Evolutionary conservation across 768 basidiomycete species (phyloP), one percentile per base, ranked within the genome.

Genomic region (Rhizopogon sp.): DNA sequence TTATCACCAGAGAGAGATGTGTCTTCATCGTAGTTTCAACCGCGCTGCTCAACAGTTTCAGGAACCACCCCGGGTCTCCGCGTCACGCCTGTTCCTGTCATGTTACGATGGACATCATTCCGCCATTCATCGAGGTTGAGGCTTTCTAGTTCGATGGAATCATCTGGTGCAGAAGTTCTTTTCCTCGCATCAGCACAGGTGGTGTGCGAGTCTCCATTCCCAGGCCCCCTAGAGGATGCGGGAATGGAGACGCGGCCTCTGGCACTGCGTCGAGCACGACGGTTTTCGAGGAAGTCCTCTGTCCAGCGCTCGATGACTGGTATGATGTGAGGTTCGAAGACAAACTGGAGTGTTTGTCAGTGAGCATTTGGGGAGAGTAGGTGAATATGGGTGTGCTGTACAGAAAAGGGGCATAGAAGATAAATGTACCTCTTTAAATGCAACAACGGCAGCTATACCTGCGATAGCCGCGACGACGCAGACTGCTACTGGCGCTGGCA

Each of bases 281-380:
- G 67, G 31, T 62, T 33, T 9, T 33, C 31, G 31, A 33, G 31
- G 9, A 7, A 33, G 31, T 62, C 61, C 60, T 74, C 70, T 1
- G 66, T 66, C 69, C 73, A 72, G 46, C 66, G 71, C 71, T 83
- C 84, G 31, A 88, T 43, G 42, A 71, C 75, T 0, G 85, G 85
- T 17, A 83, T 83, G 55, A 88, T 76, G 56, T 86, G 84, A 9
- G 85, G 85, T 58, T 85, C 84, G 55, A 85, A 87, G 29, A 88
- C 79, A 53, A 83, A 82, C 86, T 88, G 55, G 20, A 35, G 20
- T 52, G 29, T 40, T 5, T 6, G 22, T 49, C 17, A 31, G 20
- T 43, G 14, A 20, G 31, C 31, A 0, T 5, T 16, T 47, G 3
- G 11, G 14, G 28, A 49, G 22, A 33, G 20, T 31, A 6, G 22